These are phyloP conservation scores for Clarkia xantiana DNA, from an alignment of 345 rosid species.

Conservation along the genomic window DNA sequence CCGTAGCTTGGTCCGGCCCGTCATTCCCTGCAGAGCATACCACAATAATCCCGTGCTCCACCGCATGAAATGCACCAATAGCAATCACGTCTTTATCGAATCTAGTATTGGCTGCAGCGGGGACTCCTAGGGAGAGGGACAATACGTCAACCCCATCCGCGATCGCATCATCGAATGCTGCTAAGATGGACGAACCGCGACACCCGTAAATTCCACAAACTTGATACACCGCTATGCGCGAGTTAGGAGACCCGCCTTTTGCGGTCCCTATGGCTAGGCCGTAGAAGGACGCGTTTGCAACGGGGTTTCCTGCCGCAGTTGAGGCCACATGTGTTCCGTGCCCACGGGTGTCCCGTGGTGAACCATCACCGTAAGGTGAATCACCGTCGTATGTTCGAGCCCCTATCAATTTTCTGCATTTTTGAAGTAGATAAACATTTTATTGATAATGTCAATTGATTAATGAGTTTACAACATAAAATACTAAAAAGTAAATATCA, in stretches of 20 bases:
- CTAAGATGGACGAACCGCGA: slow-evolving; percentile 45
- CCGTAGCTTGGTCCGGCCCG: slow-evolving; percentile 39
- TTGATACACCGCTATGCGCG: slow-evolving; percentile 59
- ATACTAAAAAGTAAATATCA: too few relatives aligned
- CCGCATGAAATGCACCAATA: slow-evolving; percentile 71
- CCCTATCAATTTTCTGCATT: slow-evolving; percentile 63
- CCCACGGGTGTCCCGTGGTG: slow-evolving; percentile 56
- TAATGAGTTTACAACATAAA: too few relatives aligned
- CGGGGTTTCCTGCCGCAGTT: slow-evolving; percentile 52
- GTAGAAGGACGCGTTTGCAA: slow-evolving; percentile 50
- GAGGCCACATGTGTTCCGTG: slow-evolving; percentile 77
- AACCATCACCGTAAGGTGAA: slow-evolving; percentile 8
- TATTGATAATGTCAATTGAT: too few relatives aligned
- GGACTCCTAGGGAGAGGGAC: slow-evolving; percentile 57
- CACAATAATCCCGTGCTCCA: slow-evolving; percentile 52
- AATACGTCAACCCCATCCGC: slow-evolving; percentile 58
- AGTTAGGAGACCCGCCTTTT: slow-evolving; percentile 52
- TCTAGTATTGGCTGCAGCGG: slow-evolving; percentile 16
- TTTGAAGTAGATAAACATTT: too few relatives aligned
- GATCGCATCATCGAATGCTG: slow-evolving; percentile 68
- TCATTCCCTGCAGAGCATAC: slow-evolving; percentile 77
- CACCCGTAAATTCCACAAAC: slow-evolving; percentile 49
- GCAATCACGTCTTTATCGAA: slow-evolving; percentile 45
- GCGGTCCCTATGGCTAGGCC: slow-evolving; percentile 66
- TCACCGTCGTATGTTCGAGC: slow-evolving; percentile 45